Evolutionary conservation across 768 basidiomycete genomes (phyloP).

Genomic region (Mycena sanguinolenta): DNA sequence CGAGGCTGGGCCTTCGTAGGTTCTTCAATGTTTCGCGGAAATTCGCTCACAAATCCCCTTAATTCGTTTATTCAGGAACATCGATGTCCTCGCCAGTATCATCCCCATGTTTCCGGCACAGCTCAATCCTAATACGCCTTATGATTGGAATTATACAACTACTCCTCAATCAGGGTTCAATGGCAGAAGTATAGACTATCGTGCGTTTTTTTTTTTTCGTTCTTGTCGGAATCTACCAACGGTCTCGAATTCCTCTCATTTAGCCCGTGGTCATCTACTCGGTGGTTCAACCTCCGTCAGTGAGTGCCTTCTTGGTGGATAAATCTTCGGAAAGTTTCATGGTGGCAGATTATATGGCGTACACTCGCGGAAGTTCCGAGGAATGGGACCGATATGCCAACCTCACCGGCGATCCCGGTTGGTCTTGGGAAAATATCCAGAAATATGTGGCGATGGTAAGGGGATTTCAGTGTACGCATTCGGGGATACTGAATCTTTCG

Average conservation of each 20-base stretch:
- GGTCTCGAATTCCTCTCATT: too few relatives aligned
- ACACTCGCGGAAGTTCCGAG: conserved; percentile 48
- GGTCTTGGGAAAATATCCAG: conserved; percentile 50
- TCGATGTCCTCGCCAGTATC: conserved; percentile 17
- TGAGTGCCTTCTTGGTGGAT: conserved; percentile 30
- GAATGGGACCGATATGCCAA: conserved; percentile 68
- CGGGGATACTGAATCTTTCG: too few relatives aligned
- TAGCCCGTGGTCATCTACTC: conserved; percentile 46
- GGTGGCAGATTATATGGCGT: conserved; percentile 46
- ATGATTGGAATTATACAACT: conserved; percentile 54
- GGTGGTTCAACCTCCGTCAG: conserved; percentile 51
- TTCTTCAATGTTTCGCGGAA: not conserved
- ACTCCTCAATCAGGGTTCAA: conserved; percentile 45
- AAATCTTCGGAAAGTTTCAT: not conserved
- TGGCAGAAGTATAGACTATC: conserved; percentile 38
- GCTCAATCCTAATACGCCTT: conserved; percentile 32
- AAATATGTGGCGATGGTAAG: conserved; percentile 43
- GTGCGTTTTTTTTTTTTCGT: not conserved
- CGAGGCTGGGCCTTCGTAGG: conserved; percentile 27
- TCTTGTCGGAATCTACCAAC: too few relatives aligned
- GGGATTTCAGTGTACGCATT: too few relatives aligned
- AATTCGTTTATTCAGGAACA: conserved; percentile 13
- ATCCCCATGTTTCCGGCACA: conserved; percentile 16
- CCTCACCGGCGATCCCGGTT: conserved; percentile 59
- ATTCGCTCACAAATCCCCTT: not conserved